A percentile compares a stretch with the other conserved stretches of the same genome.
These are phyloP conservation scores for Pichia sp. DNA, from an alignment of 1,139 yeast species.

Conservation along the genomic window DNA sequence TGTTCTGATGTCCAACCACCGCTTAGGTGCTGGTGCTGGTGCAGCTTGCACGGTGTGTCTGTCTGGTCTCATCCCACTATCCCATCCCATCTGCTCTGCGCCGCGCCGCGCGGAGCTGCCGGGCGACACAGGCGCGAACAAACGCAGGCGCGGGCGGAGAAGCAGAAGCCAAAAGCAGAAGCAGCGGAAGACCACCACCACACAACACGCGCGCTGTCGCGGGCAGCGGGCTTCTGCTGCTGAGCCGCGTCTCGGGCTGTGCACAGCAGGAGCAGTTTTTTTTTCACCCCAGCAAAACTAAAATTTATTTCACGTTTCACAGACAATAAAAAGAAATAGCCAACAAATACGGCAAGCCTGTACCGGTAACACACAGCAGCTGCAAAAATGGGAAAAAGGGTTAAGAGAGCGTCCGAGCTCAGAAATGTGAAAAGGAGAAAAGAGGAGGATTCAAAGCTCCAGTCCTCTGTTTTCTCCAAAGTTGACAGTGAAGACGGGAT, in stretches of 20 bases:
- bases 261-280: too few species aligned
- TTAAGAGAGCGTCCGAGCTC: conserved; percentile 35
- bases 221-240: too few species aligned
- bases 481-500: conserved; percentile 16
- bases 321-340: too few species aligned
- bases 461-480: conserved; percentile 12
- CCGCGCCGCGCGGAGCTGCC: background rate
- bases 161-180: background rate
- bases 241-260: background rate
- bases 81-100: background rate
- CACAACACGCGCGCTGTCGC: too few species aligned
- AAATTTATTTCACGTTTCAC: too few species aligned
- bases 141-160: background rate
- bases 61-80: too few species aligned
- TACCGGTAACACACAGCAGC: too few species aligned
- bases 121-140: background rate
- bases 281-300: background rate
- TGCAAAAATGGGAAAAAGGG: conserved; percentile 41
- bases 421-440: conserved; percentile 41
- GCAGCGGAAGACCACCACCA: too few species aligned
- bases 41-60: too few species aligned
- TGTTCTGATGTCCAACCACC: too few species aligned
- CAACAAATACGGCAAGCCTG: too few species aligned
- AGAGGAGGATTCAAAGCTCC: conserved; percentile 43
- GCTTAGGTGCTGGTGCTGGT: too few species aligned